Evolutionary conservation across 1,284 basidiomycete species (phyloP), one percentile per base, ranked within the genome.

Genomic region (Puccinia polysora): DNA sequence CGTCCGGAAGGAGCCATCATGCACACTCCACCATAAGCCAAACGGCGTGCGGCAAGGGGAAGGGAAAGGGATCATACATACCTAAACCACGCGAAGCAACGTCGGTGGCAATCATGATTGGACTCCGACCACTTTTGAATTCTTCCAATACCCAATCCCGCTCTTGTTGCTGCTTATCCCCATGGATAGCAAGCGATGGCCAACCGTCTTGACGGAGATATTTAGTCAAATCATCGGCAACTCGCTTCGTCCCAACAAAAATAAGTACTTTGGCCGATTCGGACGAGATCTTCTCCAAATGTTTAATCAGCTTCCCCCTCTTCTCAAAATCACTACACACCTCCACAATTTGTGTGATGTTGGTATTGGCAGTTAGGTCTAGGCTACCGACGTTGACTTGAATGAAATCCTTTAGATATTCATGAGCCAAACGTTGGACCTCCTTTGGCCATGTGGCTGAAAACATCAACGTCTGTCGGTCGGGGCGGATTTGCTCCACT

Each of bases 391-490:
- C 95, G 85, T 97, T 98, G 81, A 95, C 91, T 84, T 98, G 96
- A 76, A 97, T 95, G 82, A 89, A 91, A 82, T 98, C 91, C 77
- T 87, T 85, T 78, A 97, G 83, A 85, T 97, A 99, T 81, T 97
- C 96, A 87, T 91, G 76, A 0, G 95, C 95, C 75, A 99, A 86
- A 78, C 93, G 91, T 83, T 99, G 95, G 3, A 99, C 96, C 78
- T 99, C 95, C 83, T 97, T 97, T 38, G 95, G 95, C 95, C 95
- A 99, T 25, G 96, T 99, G 28, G 95, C 95, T 71, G 93, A 97
- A 84, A 99, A 99, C 81, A 82, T 82, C 76, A 82, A 79, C 56
- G 81, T 82, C 65, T 78, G 77, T 64, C 77, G 73, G 72, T 78
- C 78, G 30, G 77, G 77, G 23, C 77, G 76, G 69, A 78, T 78